A percentile compares a stretch with the other conserved stretches of the same genome.
phyloP scores from a whole-genome alignment of 805 yeast genomes.

The Cyberlindnera nakhonratchasimensis region DNA sequence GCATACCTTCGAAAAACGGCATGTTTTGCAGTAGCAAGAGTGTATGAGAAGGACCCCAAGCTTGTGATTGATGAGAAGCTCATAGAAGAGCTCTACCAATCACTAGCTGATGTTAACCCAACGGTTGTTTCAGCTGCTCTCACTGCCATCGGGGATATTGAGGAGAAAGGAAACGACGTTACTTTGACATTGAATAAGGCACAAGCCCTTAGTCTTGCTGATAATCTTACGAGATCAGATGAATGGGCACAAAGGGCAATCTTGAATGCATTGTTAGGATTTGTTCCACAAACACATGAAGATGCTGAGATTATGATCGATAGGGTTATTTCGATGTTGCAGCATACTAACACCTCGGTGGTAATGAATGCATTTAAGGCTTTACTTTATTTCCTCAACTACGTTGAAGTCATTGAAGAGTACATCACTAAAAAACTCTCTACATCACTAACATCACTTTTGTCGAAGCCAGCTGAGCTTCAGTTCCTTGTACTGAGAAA shows the following conservation, averaged over 20 bases:
- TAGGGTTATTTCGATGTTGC: conserved; percentile 62
- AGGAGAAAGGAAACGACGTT: conserved; percentile 51
- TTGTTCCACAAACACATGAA: conserved; percentile 63
- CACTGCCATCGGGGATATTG: conserved; percentile 60
- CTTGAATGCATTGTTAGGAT: conserved; percentile 60
- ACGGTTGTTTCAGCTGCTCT: conserved; percentile 69
- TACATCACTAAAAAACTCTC: conserved; percentile 64
- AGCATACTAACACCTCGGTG: conserved; percentile 77
- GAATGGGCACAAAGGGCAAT: conserved; percentile 74
- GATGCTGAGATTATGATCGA: conserved; percentile 70
- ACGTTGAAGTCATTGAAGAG: conserved; percentile 53
- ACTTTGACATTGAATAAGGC: conserved; percentile 49
- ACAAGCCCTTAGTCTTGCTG: conserved; percentile 43
- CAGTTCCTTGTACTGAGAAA: conserved; percentile 82
- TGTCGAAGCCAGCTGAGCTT: conserved; percentile 75
- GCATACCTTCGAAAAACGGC: conserved; percentile 67
- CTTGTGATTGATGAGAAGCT: conserved; percentile 42
- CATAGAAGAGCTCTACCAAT: conserved; percentile 45
- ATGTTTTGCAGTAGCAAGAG: conserved; percentile 61
- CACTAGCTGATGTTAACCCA: conserved; percentile 54
- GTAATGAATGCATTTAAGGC: conserved; percentile 73
- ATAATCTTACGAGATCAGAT: conserved; percentile 27
- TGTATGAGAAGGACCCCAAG: conserved; percentile 53
- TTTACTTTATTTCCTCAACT: conserved; percentile 69
- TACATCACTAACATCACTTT: conserved; percentile 60